These are phyloP conservation scores for Amaranthus tricolor DNA, from an alignment of 179 eudicot species.

Conservation along the genomic window DNA sequence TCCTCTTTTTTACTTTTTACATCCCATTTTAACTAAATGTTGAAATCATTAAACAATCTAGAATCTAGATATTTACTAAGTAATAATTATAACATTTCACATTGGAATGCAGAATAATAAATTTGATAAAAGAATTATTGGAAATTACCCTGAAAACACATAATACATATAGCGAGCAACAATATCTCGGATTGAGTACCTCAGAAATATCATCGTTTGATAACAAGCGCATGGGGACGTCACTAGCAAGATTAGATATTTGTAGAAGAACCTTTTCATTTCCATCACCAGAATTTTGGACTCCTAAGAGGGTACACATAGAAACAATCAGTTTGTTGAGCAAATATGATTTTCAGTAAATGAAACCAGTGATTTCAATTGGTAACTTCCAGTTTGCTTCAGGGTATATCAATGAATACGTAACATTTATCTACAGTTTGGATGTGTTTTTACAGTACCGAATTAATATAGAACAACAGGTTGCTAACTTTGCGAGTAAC, in stretches of 20 bases:
- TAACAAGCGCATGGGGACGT: conserved; percentile 48
- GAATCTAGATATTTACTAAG: neutral
- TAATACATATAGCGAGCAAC: neutral
- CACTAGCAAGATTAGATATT: conserved; percentile 44
- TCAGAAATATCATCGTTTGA: conserved; percentile 68
- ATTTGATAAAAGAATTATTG: too few species aligned
- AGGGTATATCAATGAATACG: neutral
- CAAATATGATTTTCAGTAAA: neutral
- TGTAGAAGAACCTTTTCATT: conserved; percentile 38
- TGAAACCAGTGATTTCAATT: conserved; percentile 3
- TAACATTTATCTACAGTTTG: neutral
- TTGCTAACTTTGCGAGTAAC: neutral
- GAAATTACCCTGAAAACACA: too few species aligned
- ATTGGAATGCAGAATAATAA: neutral
- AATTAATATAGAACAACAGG: neutral
- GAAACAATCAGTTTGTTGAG: conserved; percentile 3
- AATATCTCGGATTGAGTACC: conserved; percentile 34
- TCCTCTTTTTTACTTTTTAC: too few species aligned
- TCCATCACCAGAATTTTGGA: conserved; percentile 38
- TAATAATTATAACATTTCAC: neutral
- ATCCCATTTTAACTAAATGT: too few species aligned
- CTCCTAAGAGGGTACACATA: conserved; percentile 40
- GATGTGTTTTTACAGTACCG: neutral
- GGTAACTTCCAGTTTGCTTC: neutral
- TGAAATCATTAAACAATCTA: too few species aligned